Conservation (phyloP, 331 rosid species). For the Pyrus hybrid region DNA sequence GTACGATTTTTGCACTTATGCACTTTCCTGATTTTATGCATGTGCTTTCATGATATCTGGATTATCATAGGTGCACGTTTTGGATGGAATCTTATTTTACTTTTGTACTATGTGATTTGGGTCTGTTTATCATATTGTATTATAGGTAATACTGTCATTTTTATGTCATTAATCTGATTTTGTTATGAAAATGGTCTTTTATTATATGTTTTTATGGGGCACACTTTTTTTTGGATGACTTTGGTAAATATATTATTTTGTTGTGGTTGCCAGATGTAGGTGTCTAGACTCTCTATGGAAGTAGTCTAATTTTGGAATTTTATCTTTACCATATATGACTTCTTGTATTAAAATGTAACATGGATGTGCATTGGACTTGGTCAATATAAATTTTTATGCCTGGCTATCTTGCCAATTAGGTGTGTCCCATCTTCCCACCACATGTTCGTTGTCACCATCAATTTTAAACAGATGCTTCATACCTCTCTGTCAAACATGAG, state of each 20-base stretch:
- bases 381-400: not conserved
- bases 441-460: not conserved
- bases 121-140: not conserved
- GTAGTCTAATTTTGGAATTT: not conserved
- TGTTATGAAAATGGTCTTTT: not conserved
- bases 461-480: not conserved
- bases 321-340: not conserved
- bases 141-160: not conserved
- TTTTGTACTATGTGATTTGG: not conserved
- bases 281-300: not conserved
- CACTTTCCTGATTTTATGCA: not conserved
- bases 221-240: not conserved
- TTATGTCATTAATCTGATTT: not conserved
- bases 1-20: conserved; percentile 28
- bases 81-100: not conserved
- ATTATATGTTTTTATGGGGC: not conserved
- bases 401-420: not conserved
- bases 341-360: not conserved
- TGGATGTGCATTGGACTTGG: not conserved
- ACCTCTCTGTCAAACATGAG: not conserved
- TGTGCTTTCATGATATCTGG: not conserved
- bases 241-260: not conserved
- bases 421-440: not conserved
- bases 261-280: not conserved
- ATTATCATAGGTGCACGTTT: not conserved